A percentile compares a stretch with the other conserved stretches of the same genome.
These are phyloP conservation scores for Rhizophagus clarus DNA, from an alignment of 192 early-diverging fungal genomes.

Conservation along the genomic window DNA sequence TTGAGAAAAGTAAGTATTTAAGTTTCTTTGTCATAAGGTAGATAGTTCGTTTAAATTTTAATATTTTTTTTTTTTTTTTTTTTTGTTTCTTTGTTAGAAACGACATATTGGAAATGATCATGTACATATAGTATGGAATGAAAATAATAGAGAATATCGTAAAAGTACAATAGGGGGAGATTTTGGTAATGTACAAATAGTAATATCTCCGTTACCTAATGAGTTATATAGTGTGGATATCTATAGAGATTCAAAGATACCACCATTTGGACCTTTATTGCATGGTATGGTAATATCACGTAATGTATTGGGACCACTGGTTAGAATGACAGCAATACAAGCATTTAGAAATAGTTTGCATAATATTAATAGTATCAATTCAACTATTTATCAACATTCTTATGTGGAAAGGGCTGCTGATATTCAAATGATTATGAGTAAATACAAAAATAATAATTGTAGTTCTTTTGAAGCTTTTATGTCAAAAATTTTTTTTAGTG, in stretches of 20 bases:
- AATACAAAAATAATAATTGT: constrained; percentile 59
- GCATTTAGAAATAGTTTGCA: constrained; percentile 57
- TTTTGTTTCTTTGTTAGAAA: constrained; percentile 85
- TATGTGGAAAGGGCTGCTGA: constrained; percentile 60
- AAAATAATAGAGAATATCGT: constrained; percentile 85
- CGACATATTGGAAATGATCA: constrained; percentile 99
- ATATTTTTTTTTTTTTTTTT: neutral
- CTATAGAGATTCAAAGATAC: constrained; percentile 56
- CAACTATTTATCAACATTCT: constrained; percentile 55
- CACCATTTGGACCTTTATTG: constrained; percentile 85
- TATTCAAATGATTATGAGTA: constrained; percentile 56
- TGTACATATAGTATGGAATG: constrained; percentile 98
- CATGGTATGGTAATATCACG: constrained; percentile 79
- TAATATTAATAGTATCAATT: constrained; percentile 28
- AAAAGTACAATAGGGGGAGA: constrained; percentile 93
- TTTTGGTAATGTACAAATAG: constrained; percentile 95
- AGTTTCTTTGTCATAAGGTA: neutral
- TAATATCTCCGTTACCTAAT: constrained; percentile 79
- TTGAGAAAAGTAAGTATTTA: constrained; percentile 78
- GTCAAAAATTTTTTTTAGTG: constrained; percentile 24
- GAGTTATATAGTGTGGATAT: constrained; percentile 62
- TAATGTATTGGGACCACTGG: constrained; percentile 71
- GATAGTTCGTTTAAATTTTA: neutral
- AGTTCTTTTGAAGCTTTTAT: constrained; percentile 24
- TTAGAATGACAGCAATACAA: constrained; percentile 81